A percentile compares a stretch with the other conserved stretches of the same genome.
phyloP scores from a whole-genome alignment of 164 flowering plant genomes.

The Santalum album region DNA sequence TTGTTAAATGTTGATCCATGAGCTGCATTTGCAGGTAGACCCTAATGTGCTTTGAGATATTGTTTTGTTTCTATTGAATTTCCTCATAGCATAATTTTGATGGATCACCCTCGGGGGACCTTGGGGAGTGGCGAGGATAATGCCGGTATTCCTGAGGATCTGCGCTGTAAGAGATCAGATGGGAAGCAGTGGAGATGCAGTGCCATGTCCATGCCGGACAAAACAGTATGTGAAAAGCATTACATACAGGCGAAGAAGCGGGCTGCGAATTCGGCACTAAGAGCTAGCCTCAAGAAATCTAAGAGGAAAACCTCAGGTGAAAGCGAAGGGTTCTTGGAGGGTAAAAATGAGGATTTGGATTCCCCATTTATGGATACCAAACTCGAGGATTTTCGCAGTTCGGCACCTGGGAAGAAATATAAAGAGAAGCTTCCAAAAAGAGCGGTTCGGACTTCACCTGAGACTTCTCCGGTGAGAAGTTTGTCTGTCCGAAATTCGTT shows the following conservation, averaged over 20 bases:
- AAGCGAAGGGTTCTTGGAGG: constrained; percentile 49
- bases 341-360: constrained; percentile 69
- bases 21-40: not conserved
- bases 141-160: constrained; percentile 82
- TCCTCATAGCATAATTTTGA: constrained; percentile 6
- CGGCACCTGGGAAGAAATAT: constrained; percentile 32
- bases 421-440: constrained; percentile 41
- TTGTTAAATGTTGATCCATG: too few relatives aligned
- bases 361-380: constrained; percentile 25
- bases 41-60: not conserved
- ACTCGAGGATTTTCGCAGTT: constrained; percentile 26
- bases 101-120: constrained; percentile 48
- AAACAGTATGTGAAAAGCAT: constrained; percentile 95
- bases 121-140: constrained; percentile 61
- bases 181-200: constrained; percentile 99
- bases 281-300: constrained; percentile 74
- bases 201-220: constrained; percentile 95
- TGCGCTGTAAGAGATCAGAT: constrained; percentile 93
- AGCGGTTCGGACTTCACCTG: constrained; percentile 47
- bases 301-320: constrained; percentile 60
- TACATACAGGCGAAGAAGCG: constrained; percentile 94
- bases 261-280: constrained; percentile 84
- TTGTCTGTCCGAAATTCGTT: constrained; percentile 28
- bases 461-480: constrained; percentile 35
- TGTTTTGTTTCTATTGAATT: not conserved